Evolutionary conservation across 441 rosid species (phyloP), one percentile per base, ranked within the genome.

Genomic region (Viola pubescens): DNA sequence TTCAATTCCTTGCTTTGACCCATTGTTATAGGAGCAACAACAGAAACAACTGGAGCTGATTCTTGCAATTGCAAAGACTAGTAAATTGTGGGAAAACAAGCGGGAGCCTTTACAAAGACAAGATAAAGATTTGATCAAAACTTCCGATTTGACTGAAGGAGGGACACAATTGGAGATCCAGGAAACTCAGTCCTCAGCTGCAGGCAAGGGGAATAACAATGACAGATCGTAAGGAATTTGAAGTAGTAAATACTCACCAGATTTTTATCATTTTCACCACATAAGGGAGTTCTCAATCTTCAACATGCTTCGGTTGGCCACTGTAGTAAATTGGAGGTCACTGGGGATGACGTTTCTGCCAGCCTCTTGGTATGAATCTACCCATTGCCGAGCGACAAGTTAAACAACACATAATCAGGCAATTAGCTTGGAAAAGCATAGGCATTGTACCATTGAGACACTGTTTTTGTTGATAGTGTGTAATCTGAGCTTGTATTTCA

Each of bases 1-100:
- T 52, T 47, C 3, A 4, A 39, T 49, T 37, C 49, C 37, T 14
- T 37, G 26, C 49, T 52, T 40, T 42, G 73, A 45, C 42, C 67
- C 38, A 14, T 59, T 52, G 13, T 50, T 82, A 71, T 67, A 92
- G 98, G 96, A 89, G 56, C 98, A 89, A 61, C 97, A 92, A 59
- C 75, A 76, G 66, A 89, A 87, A 70, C 98, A 92, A 65, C 87
- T 92, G 4, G 95, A 86, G 58, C 78, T 89, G 52, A 82, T 92
- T 72, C 86, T 89, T 64, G 90, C 88, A 42, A 74, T 92, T 40
- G 86, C 79, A n/a, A 89, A 83, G 75, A 75, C 68, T 44, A 81
- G 78, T 41, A 87, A 83, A 66, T 65, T 87, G 63, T 79, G 74
- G 72, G 89, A 84, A 34, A 79, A 73, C 75, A 62, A 52, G 65